phyloP scores from a whole-genome alignment of 2,329 filamentous ascomycete species.

The Penicillium polonicum region DNA sequence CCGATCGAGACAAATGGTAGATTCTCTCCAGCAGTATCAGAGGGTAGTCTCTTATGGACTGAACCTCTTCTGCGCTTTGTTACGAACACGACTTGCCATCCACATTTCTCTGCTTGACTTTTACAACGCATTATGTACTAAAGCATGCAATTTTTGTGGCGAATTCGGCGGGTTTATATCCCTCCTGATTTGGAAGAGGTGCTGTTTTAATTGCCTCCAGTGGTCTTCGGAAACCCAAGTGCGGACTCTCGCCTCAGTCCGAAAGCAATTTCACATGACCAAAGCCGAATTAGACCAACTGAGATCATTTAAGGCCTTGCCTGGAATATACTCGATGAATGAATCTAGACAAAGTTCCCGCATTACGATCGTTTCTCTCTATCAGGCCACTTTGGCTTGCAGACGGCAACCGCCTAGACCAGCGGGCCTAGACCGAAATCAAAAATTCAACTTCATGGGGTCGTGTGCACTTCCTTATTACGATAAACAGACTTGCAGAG shows the following conservation, averaged over 20 bases:
- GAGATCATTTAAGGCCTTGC: conserved; percentile 13
- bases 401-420: conserved; percentile 5
- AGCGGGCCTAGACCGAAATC: conserved; percentile 4
- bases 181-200: conserved; percentile 10
- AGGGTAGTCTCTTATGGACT: conserved; percentile 12
- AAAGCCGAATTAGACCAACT: conserved; percentile 10
- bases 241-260: conserved; percentile 13
- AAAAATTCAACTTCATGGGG: conserved; percentile 17
- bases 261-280: conserved; percentile 9
- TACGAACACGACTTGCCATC: conserved; percentile 16
- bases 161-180: conserved; percentile 15
- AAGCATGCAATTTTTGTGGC: conserved; percentile 6
- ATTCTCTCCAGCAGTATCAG: conserved; percentile 15
- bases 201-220: conserved; percentile 16
- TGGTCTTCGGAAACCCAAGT: conserved; percentile 12
- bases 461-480: conserved; percentile 20
- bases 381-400: conserved; percentile 11
- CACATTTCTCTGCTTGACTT: conserved; percentile 16
- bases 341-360: conserved; percentile 11
- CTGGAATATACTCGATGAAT: conserved; percentile 18
- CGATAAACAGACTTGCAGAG: conserved; percentile 10
- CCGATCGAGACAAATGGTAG: conserved; percentile 14
- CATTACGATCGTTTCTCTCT: conserved; percentile 15
- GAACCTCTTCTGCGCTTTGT: conserved; percentile 18
- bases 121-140: conserved; percentile 14